Evolutionary conservation across 257 asterid genomes (phyloP), one percentile per base, ranked within the genome.

Genomic region (Sherardia arvensis): DNA sequence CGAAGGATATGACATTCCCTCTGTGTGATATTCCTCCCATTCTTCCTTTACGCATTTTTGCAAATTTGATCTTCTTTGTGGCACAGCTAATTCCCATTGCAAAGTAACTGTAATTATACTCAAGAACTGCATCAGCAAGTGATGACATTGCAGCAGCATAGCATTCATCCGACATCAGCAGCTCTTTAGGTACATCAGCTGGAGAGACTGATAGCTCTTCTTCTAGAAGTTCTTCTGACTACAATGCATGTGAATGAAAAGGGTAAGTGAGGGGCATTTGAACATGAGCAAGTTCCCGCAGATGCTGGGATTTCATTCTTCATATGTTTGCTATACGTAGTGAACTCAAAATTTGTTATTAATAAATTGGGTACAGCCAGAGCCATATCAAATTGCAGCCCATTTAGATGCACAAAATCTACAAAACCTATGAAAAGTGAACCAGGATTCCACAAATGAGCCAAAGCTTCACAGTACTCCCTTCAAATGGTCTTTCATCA

Each of bases 121-220:
- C 43, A 29, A 28, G 12, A 58, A 29, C 25, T 1, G 62, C 62
- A 58, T 58, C 62, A 22, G 12, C 18, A 53, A 55, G 30, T 21
- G 34, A 34, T 38, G 67, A 62, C 30, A 54, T 61, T 15, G 22
- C 32, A 61, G 32, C 60, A 34, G 32, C 28, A 20, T n/a, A 43
- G 66, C 72, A 17, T 68, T 69, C 91, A 87, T 83, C 79, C 11
- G 86, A 76, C 77, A 85, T 85, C 11, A 91, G 87, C 49, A 88
- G 67, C 73, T 78, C 91, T 75, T 88, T 85, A 60, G 82, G 89
- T 10, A 36, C 45, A 36, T 17, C 45, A 36, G 3, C 17, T 20
- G 84, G 71, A 70, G 82, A 65, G 69, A 85, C 91, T 82, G 80
- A 65, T 66, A 85, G 83, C 77, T 88, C 96, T 73, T 79, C 87